Conservation (phyloP, 1,284 basidiomycete species). For the Irpex rosettiformis region DNA sequence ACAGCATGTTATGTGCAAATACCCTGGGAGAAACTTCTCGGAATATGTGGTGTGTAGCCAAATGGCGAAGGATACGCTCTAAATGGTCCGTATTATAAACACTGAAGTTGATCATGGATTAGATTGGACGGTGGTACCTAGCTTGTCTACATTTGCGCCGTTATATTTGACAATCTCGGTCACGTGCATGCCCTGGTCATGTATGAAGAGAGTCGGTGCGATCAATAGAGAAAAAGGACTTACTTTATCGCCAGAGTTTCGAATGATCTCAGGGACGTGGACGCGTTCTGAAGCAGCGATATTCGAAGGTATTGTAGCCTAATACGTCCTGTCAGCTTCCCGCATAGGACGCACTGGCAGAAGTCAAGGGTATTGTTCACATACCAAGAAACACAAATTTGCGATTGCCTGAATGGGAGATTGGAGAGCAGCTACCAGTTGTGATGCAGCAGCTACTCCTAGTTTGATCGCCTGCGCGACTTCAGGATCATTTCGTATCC, state of each 20-base stretch:
- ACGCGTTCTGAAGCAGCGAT: constrained; percentile 3
- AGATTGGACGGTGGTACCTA: too few relatives aligned
- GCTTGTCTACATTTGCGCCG: constrained; percentile 28
- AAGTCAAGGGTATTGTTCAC: background rate
- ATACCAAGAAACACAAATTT: background rate
- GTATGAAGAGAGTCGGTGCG: background rate
- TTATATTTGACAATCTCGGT: constrained; percentile 32
- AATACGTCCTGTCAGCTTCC: background rate
- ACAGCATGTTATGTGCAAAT: too few relatives aligned
- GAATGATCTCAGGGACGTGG: constrained; percentile 33
- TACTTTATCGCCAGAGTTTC: constrained; percentile 34
- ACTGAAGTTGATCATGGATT: too few relatives aligned
- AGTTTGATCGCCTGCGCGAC: constrained; percentile 3
- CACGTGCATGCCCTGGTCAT: constrained; percentile 30
- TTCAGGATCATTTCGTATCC: constrained; percentile 5
- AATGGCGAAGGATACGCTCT: too few relatives aligned
- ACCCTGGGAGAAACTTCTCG: too few relatives aligned
- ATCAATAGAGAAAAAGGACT: background rate
- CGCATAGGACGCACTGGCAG: background rate
- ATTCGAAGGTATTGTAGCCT: constrained; percentile 13
- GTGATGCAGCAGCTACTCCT: constrained; percentile 10
- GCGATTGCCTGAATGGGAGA: constrained; percentile 2
- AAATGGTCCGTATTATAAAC: too few relatives aligned
- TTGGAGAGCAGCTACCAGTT: constrained; percentile 7
- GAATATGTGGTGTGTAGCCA: too few relatives aligned